Evolutionary conservation across 345 rosid genomes (phyloP).

Genomic region (Chamaenerion angustifolium): DNA sequence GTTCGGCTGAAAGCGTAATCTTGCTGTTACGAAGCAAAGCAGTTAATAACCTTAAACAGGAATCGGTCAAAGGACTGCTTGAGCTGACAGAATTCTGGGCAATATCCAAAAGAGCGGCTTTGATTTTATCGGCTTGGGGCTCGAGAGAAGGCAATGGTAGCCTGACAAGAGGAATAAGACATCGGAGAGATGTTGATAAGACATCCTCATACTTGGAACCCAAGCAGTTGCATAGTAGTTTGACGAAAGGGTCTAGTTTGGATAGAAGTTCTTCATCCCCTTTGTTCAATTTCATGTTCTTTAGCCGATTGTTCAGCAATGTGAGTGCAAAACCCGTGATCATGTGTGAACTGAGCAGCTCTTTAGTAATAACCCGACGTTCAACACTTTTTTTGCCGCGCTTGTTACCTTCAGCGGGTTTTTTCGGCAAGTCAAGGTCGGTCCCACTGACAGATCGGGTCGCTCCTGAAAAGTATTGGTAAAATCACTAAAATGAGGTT

Average conservation of each 20-base stretch:
- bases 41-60: slow-evolving; percentile 72
- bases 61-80: slow-evolving; percentile 50
- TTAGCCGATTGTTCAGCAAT: slow-evolving; percentile 40
- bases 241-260: slow-evolving; percentile 79
- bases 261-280: slow-evolving; percentile 30
- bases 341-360: slow-evolving; percentile 43
- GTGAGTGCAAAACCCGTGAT: slow-evolving; percentile 68
- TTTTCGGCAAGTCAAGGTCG: background rate
- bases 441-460: too few relatives aligned
- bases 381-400: slow-evolving; percentile 14
- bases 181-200: slow-evolving; percentile 58
- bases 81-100: slow-evolving; percentile 48
- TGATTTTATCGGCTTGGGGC: slow-evolving; percentile 62
- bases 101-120: slow-evolving; percentile 47
- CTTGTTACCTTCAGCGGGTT: slow-evolving; percentile 13
- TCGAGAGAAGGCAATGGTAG: slow-evolving; percentile 67
- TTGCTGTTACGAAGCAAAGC: slow-evolving; percentile 47
- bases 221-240: slow-evolving; percentile 55
- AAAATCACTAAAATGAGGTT: too few relatives aligned
- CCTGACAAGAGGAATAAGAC: slow-evolving; percentile 59
- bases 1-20: slow-evolving; percentile 58
- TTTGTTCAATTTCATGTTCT: slow-evolving; percentile 35
- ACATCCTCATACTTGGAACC: slow-evolving; percentile 75
- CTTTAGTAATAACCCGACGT: slow-evolving; percentile 21
- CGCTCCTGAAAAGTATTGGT: too few relatives aligned